These are phyloP conservation scores for Emmonsiellopsis sp. DNA, from an alignment of 2,329 filamentous ascomycete genomes.

Conservation along the genomic window DNA sequence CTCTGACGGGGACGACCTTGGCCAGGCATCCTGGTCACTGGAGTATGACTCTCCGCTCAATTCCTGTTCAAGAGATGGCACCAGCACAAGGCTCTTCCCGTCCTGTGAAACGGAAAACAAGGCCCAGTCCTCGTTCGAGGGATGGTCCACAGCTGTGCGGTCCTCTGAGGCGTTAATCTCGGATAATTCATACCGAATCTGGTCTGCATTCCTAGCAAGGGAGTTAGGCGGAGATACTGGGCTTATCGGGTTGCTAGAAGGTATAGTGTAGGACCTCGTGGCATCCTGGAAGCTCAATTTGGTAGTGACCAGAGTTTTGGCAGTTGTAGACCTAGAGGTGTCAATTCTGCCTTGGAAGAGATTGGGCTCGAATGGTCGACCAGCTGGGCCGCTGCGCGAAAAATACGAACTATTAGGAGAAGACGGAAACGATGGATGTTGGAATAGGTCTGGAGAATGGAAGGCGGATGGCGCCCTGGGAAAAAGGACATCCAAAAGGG, in stretches of 20 bases:
- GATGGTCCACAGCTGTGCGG: slow-evolving; percentile 57
- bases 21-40: slow-evolving; percentile 41
- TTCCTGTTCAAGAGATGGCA: slow-evolving; percentile 53
- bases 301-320: slow-evolving; percentile 22
- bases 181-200: slow-evolving; percentile 33
- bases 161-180: slow-evolving; percentile 29
- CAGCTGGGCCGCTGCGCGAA: slow-evolving; percentile 15
- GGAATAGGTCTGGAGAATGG: slow-evolving; percentile 15
- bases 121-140: slow-evolving; percentile 74
- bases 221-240: slow-evolving; percentile 16
- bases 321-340: slow-evolving; percentile 16
- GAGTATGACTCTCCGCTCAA: slow-evolving; percentile 52
- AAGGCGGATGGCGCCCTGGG: slow-evolving; percentile 35
- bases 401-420: slow-evolving; percentile 18
- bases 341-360: slow-evolving; percentile 25
- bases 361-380: slow-evolving; percentile 20
- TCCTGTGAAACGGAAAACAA: slow-evolving; percentile 70
- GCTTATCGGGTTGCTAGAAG: slow-evolving; percentile 7
- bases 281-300: slow-evolving; percentile 20
- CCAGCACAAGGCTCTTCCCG: slow-evolving; percentile 61
- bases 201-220: slow-evolving; percentile 26
- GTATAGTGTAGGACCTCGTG: slow-evolving; percentile 10
- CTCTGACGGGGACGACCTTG: slow-evolving; percentile 38
- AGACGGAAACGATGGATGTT: slow-evolving; percentile 20
- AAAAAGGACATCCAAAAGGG: slow-evolving; percentile 74